These are phyloP conservation scores for Magnusiomyces tetraspermus DNA, from an alignment of 1,139 yeast genomes.

Conservation along the genomic window DNA sequence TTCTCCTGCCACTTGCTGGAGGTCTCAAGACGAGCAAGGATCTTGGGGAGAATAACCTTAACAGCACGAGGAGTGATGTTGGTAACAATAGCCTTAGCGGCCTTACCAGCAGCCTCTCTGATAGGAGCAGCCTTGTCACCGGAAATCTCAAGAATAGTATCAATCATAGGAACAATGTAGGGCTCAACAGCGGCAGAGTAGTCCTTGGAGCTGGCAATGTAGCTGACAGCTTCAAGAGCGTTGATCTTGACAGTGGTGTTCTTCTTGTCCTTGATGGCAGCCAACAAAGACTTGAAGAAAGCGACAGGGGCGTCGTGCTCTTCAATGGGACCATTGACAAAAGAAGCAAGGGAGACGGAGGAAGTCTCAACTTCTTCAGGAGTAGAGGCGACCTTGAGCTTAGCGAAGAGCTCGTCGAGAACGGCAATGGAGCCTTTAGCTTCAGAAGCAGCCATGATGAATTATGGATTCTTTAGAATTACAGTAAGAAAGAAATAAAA, in stretches of 20 bases:
- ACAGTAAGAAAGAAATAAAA: not conserved
- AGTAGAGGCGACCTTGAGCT: slow-evolving; percentile 76
- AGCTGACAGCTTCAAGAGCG: slow-evolving; percentile 75
- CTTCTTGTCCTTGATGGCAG: slow-evolving; percentile 75
- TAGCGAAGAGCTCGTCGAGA: slow-evolving; percentile 86
- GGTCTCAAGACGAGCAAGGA: slow-evolving; percentile 56
- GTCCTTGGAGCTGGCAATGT: slow-evolving; percentile 74
- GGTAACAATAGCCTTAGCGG: slow-evolving; percentile 66
- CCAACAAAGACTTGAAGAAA: slow-evolving; percentile 70
- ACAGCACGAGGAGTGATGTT: slow-evolving; percentile 89
- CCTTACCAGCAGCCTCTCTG: slow-evolving; percentile 59
- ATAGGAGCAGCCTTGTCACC: slow-evolving; percentile 84
- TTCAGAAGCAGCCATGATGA: slow-evolving; percentile 24
- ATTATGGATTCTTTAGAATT: not conserved
- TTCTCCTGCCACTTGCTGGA: slow-evolving; percentile 98
- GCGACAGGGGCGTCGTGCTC: slow-evolving; percentile 96
- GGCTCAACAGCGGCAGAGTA: slow-evolving; percentile 93
- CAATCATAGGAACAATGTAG: slow-evolving; percentile 67
- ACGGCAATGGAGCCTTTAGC: slow-evolving; percentile 41
- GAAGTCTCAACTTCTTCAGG: slow-evolving; percentile 73
- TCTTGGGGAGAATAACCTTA: slow-evolving; percentile 78
- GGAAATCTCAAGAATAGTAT: slow-evolving; percentile 61
- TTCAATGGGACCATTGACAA: slow-evolving; percentile 92
- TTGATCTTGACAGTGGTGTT: slow-evolving; percentile 46
- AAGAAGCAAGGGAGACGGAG: slow-evolving; percentile 83